A percentile compares a stretch with the other conserved stretches of the same genome.
Conservation (phyloP, 352 stramenopile genomes). For the Globisporangium cylindrosporum region DNA sequence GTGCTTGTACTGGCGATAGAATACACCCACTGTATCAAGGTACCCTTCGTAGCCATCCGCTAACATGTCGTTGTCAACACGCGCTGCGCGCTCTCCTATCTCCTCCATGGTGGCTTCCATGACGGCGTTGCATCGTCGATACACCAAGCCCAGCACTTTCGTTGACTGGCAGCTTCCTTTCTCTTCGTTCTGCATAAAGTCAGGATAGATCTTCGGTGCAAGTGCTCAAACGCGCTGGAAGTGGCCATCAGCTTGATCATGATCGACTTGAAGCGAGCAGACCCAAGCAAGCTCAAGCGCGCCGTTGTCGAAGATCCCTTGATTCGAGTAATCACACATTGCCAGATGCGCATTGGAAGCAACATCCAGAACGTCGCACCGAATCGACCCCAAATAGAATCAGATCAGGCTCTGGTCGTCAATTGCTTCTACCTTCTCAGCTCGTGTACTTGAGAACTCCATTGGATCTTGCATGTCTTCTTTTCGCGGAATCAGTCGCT, state of each 20-base stretch:
- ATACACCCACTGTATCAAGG: slow-evolving; percentile 27
- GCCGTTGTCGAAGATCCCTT: slow-evolving; percentile 45
- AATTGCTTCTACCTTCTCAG: slow-evolving; percentile 29
- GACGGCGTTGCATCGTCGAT: slow-evolving; percentile 56
- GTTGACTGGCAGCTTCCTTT: slow-evolving; percentile 63
- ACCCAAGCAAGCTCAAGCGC: slow-evolving; percentile 61
- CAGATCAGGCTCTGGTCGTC: slow-evolving; percentile 51
- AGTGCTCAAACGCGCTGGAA: slow-evolving; percentile 47
- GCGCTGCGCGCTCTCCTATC: slow-evolving; percentile 5
- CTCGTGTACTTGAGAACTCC: slow-evolving; percentile 25
- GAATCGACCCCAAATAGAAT: slow-evolving; percentile 74
- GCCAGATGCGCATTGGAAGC: slow-evolving; percentile 80
- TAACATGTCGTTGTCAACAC: slow-evolving; percentile 56
- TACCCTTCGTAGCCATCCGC: slow-evolving; percentile 49
- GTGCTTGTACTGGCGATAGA: slow-evolving; percentile 74
- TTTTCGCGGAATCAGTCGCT: slow-evolving; percentile 53
- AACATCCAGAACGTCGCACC: slow-evolving; percentile 70
- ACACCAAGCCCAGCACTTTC: slow-evolving; percentile 77
- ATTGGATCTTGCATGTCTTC: slow-evolving; percentile 46
- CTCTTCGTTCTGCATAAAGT: slow-evolving; percentile 79
- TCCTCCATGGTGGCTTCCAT: slow-evolving; percentile 42
- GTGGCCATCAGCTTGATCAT: slow-evolving; percentile 53
- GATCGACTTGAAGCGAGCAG: slow-evolving; percentile 74
- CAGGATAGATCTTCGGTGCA: slow-evolving; percentile 59
- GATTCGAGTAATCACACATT: slow-evolving; percentile 41